Base-by-base conservation (phyloP, 495 filamentous ascomycete species). In the Neurospora hispaniola region DNA sequence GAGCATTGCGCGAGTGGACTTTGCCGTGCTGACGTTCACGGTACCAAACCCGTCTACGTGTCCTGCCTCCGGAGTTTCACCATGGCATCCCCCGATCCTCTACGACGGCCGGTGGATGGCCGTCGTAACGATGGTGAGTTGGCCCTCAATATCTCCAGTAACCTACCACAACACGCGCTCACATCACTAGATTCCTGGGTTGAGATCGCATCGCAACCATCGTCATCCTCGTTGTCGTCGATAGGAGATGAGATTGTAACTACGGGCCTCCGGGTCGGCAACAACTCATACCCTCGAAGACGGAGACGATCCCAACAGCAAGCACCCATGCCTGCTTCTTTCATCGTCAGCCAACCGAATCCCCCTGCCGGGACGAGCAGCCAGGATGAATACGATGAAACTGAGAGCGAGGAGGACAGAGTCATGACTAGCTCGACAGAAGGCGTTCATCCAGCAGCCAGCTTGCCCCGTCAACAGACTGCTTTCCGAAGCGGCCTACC, bases 151-250 rank as follows among this genome's bases (percentile, higher is more conserved):
- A 31, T 18, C 20, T 44, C 4, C 5, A 18, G 41, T 20, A 20
- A n/a, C 54, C 42, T 59, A 40, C 35, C 42, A 46, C n/a, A 72
- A 31, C 74, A 74, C 44, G 69, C 74, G 69, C 72, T 76, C 79
- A 86, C 78, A 86, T 84, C 62, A 77, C 48, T 88, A 94, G 96
- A 98, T 82, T 98, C 95, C 2, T 99, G 96, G 96, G 90, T 99
- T 79, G 96, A 99, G 80, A 89, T 99, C 72, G 87, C 92, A 66
- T 98, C 96, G 3, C 93, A 96, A 73, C 93, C 95, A 27, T 97
- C 94, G 2, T 89, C 88, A 16, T 95, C 94, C 11, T 97, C 96
- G 16, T 84, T 96, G n/a, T 97, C 94, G 14, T 97, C 93, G 23
- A 90, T 91, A 70, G 91, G 87, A 73, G 94, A 97, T 70, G 94